phyloP scores from a whole-genome alignment of 202 grass and related monocot genomes.

The Miscanthus sacchariflorus region DNA sequence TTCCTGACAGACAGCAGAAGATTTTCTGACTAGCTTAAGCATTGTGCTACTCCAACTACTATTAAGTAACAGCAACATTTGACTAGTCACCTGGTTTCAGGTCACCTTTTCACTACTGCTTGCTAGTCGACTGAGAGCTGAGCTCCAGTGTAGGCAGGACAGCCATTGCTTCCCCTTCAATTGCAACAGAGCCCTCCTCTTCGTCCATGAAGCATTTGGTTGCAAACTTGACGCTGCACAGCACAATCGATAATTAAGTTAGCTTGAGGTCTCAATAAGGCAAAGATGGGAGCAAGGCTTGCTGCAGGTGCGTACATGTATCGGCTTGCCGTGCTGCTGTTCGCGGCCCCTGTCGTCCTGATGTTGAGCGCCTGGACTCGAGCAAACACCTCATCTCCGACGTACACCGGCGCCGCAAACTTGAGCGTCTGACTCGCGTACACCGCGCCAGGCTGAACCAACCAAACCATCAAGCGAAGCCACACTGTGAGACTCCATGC shows the following conservation, averaged over 20 bases:
- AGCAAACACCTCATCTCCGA: conserved; percentile 59
- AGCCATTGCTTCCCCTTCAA: conserved; percentile 70
- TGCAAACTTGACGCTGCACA: conserved; percentile 61
- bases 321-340: conserved; percentile 34
- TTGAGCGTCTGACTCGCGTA: conserved; percentile 63
- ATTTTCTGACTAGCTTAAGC: not conserved
- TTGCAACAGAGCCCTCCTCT: conserved; percentile 30
- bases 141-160: conserved; percentile 57
- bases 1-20: not conserved
- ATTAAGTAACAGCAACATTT: not conserved
- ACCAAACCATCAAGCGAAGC: not conserved
- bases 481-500: not conserved
- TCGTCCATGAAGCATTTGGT: conserved; percentile 67
- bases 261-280: not conserved
- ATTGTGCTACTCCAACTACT: not conserved
- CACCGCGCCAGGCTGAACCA: conserved; percentile 68
- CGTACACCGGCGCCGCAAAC: conserved; percentile 65
- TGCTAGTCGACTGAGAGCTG: conserved; percentile 17
- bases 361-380: conserved; percentile 55
- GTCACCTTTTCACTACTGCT: not conserved
- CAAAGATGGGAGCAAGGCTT: not conserved
- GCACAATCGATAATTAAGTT: not conserved
- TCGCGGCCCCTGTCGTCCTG: not conserved
- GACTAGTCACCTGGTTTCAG: not conserved
- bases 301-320: conserved; percentile 42